Conservation (phyloP, 164 flowering plant genomes). For the Euptelea pleiosperma region DNA sequence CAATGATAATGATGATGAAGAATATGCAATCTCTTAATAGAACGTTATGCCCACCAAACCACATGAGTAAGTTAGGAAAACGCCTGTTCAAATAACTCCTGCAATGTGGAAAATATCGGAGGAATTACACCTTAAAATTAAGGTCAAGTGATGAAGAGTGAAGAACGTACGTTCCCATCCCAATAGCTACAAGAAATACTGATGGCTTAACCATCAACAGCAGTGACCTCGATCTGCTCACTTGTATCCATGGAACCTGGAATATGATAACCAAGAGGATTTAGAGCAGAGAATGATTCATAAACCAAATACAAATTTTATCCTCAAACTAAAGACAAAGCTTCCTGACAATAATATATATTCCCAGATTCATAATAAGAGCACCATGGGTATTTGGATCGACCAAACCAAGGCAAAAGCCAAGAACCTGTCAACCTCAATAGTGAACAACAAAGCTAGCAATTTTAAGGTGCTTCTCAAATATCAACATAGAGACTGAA, state of each 20-base stretch:
- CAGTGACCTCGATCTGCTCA: constrained; percentile 85
- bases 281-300: background rate
- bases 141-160: background rate
- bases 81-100: background rate
- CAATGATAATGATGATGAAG: background rate
- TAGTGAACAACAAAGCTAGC: background rate
- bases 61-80: background rate
- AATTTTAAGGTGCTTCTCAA: background rate
- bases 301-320: background rate
- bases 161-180: constrained; percentile 64
- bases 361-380: too few relatives aligned
- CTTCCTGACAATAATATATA: too few relatives aligned
- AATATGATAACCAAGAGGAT: background rate
- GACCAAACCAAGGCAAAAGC: too few relatives aligned
- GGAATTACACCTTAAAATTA: background rate
- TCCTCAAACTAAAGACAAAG: background rate
- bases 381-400: too few relatives aligned
- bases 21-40: too few relatives aligned
- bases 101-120: background rate
- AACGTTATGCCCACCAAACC: background rate
- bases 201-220: constrained; percentile 76
- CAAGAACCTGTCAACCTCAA: too few relatives aligned
- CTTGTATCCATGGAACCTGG: constrained; percentile 95
- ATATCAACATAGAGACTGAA: background rate
- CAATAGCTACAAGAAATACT: constrained; percentile 63